phyloP scores from a whole-genome alignment of 2,329 filamentous ascomycete genomes.

The Sporothrix inflata region DNA sequence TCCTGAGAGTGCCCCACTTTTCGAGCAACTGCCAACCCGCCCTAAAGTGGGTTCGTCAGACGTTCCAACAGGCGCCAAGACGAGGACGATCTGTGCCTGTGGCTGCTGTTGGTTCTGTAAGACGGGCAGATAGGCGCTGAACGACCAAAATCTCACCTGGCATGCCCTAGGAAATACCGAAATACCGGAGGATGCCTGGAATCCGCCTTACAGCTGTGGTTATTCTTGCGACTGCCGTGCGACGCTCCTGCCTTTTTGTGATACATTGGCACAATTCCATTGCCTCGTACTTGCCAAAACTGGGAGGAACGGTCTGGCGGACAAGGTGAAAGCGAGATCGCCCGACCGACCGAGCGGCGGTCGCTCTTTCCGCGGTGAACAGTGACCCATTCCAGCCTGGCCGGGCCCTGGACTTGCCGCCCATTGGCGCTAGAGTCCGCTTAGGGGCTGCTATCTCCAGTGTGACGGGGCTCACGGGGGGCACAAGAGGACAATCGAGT shows the following conservation, averaged over 20 bases:
- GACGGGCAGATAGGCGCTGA: not conserved
- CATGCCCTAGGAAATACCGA: not conserved
- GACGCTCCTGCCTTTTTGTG: not conserved
- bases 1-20: slow-evolving; percentile 13
- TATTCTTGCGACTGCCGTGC: not conserved
- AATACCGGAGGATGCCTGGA: not conserved
- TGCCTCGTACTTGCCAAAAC: not conserved
- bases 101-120: not conserved
- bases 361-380: slow-evolving; percentile 1
- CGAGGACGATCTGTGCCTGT: not conserved
- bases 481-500: not conserved
- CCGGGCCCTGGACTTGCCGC: not conserved
- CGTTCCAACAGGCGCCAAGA: not conserved
- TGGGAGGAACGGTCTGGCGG: not conserved
- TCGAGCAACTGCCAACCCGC: not conserved
- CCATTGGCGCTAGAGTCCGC: not conserved
- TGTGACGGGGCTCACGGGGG: too few species aligned
- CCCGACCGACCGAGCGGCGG: not conserved
- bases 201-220: not conserved
- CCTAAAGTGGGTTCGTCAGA: not conserved
- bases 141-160: slow-evolving; percentile 15
- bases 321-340: not conserved
- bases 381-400: not conserved
- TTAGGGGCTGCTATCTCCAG: not conserved
- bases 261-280: not conserved